Conservation (phyloP, 805 yeast species). For the Candida cerambycidarum region DNA sequence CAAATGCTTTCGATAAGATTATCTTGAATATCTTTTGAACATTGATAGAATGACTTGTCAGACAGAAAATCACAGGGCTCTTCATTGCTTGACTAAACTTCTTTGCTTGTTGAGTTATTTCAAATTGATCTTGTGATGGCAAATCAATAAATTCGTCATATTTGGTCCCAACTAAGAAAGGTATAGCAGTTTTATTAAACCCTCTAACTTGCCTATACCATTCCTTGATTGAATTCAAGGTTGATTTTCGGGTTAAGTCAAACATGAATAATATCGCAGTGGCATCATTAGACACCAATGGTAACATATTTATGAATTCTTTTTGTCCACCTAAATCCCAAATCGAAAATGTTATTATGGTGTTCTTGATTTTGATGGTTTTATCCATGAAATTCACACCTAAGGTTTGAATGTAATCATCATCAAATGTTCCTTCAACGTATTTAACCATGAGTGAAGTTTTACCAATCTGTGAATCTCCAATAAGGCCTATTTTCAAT, state of each 20-base stretch:
- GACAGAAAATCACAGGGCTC: slow-evolving; percentile 80
- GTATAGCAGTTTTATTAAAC: slow-evolving; percentile 85
- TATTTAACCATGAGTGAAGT: slow-evolving; percentile 96
- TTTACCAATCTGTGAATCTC: slow-evolving; percentile 95
- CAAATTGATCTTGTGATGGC: slow-evolving; percentile 77
- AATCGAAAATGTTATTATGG: slow-evolving; percentile 85
- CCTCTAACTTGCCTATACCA: slow-evolving; percentile 95
- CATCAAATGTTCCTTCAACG: slow-evolving; percentile 92
- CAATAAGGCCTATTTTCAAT: slow-evolving; percentile 86
- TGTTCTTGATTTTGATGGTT: slow-evolving; percentile 76
- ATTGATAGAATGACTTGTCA: slow-evolving; percentile 89
- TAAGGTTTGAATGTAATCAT: slow-evolving; percentile 86
- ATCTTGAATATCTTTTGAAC: slow-evolving; percentile 93
- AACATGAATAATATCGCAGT: slow-evolving; percentile 86
- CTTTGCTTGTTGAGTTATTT: slow-evolving; percentile 78
- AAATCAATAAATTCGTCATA: slow-evolving; percentile 83
- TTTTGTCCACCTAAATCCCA: slow-evolving; percentile 98
- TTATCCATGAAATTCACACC: slow-evolving; percentile 97
- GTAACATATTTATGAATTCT: slow-evolving; percentile 93
- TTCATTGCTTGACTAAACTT: slow-evolving; percentile 88
- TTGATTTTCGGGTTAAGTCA: slow-evolving; percentile 83
- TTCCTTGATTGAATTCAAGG: slow-evolving; percentile 84
- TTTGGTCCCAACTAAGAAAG: slow-evolving; percentile 89
- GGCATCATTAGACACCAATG: slow-evolving; percentile 88
- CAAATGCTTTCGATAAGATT: slow-evolving; percentile 87